Percentiles rank a stretch among this genome's conserved stretches.
Conservation (phyloP, 1,284 basidiomycete genomes). For the Xerocomus tenax region DNA sequence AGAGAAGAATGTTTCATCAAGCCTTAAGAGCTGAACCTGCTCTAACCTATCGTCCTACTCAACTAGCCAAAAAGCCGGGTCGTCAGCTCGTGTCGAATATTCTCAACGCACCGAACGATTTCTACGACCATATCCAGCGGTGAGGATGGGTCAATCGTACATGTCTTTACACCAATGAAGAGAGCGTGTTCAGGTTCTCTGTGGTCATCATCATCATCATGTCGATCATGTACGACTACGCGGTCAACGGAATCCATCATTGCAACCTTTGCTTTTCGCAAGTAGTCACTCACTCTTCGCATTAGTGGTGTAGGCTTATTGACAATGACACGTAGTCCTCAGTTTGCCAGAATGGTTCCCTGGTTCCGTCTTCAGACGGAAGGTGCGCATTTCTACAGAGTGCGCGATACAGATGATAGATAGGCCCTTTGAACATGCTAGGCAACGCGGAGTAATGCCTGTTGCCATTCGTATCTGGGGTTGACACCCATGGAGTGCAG, state of each 20-base stretch:
- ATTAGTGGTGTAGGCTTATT: neutral
- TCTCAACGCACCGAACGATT: neutral
- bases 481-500: constrained; percentile 8
- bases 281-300: neutral
- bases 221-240: constrained; percentile 26
- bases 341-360: constrained; percentile 25
- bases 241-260: constrained; percentile 14
- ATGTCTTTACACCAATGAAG: neutral
- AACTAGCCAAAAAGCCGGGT: constrained; percentile 18
- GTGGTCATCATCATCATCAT: constrained; percentile 18
- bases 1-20: constrained; percentile 26
- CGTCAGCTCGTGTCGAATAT: neutral
- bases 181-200: constrained; percentile 13
- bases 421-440: constrained; percentile 18
- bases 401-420: constrained; percentile 17
- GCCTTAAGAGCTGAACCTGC: constrained; percentile 21
- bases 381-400: constrained; percentile 13
- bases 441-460: constrained; percentile 13
- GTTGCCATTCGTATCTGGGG: neutral
- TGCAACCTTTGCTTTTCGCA: constrained; percentile 20
- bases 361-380: constrained; percentile 12
- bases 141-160: neutral
- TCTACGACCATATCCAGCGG: constrained; percentile 4
- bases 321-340: constrained; percentile 13
- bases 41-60: constrained; percentile 15